A percentile compares a stretch with the other conserved stretches of the same genome.
These are phyloP conservation scores for Sistotremastrum niveocremeum DNA, from an alignment of 768 basidiomycete genomes.

Conservation along the genomic window DNA sequence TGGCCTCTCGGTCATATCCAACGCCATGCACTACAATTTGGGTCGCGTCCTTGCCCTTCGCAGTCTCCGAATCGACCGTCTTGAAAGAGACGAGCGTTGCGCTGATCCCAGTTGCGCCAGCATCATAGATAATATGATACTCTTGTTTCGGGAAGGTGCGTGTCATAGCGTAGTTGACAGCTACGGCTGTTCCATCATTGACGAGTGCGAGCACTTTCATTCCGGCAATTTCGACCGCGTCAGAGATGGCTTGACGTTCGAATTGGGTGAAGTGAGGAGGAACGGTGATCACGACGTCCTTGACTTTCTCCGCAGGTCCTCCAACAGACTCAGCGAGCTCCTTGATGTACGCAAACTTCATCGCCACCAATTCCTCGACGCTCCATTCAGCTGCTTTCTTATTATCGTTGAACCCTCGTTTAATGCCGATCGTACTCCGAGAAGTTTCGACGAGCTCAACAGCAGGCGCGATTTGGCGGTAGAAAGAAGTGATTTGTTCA, in stretches of 20 bases:
- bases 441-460: constrained; percentile 38
- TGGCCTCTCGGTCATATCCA: constrained; percentile 62
- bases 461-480: constrained; percentile 33
- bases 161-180: constrained; percentile 97
- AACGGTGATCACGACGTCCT: constrained; percentile 79
- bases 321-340: constrained; percentile 63
- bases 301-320: constrained; percentile 55
- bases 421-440: constrained; percentile 48
- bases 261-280: constrained; percentile 84
- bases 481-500: constrained; percentile 41
- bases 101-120: constrained; percentile 71
- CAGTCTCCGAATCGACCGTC: constrained; percentile 32
- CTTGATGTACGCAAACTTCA: constrained; percentile 87
- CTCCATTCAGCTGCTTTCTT: constrained; percentile 42
- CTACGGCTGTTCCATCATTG: constrained; percentile 90
- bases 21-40: constrained; percentile 68
- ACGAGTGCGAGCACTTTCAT: constrained; percentile 72
- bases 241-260: constrained; percentile 82
- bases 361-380: constrained; percentile 83
- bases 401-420: constrained; percentile 35
- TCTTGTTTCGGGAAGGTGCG: constrained; percentile 69
- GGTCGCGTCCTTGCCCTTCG: constrained; percentile 38
- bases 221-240: constrained; percentile 87
- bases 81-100: constrained; percentile 68
- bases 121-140: constrained; percentile 88